Evolutionary conservation across 352 stramenopile genomes (phyloP), one percentile per base, ranked within the genome.

Genomic region (Globisporangium solare): DNA sequence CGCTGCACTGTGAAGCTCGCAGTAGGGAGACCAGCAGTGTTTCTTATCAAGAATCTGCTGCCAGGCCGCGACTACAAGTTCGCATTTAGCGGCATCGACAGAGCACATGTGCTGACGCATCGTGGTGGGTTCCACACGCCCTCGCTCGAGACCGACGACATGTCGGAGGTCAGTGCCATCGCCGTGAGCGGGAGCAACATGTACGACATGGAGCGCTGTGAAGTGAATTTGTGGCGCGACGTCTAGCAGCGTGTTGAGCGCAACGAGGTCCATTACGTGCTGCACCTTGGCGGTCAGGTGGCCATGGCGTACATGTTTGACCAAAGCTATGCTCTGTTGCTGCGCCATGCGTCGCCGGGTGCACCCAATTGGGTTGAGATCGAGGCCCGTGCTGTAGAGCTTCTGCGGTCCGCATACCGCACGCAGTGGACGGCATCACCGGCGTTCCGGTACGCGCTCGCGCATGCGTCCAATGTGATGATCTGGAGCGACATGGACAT

Each of bases 401-500:
- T 75, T 5, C 50, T 94, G 32, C 66, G 83, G 8, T 75, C 67
- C 1, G 79, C 81, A 21, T 94, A 94, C 54, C 70, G 79, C 0
- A 78, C 79, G 11, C 77, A 89, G 52, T 94, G 83, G 83, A 85
- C 60, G 3, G 56, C 89, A 39, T 53, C 59, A 14, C 55, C 64
- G 1, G 67, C 77, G 27, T 55, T 83, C 21, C 74, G 67, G 20
- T 67, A 72, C 12, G 78, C 90, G 24, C 70, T 94, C 10, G 77
- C 81, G 1, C 75, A 83, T 31, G 63, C 74, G 22, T 81, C 79
- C n/a, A 89, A 92, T 46, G 51, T 91, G 14, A 94, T 94, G 83
- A 76, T 94, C 56, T 92, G 79, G 76, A 83, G 76, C 57, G 83
- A 94, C 52, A 61, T 60, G 17, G 83, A 94, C 40, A 62, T 91